phyloP scores from a whole-genome alignment of 805 yeast species.

The Lipomyces orientalis region DNA sequence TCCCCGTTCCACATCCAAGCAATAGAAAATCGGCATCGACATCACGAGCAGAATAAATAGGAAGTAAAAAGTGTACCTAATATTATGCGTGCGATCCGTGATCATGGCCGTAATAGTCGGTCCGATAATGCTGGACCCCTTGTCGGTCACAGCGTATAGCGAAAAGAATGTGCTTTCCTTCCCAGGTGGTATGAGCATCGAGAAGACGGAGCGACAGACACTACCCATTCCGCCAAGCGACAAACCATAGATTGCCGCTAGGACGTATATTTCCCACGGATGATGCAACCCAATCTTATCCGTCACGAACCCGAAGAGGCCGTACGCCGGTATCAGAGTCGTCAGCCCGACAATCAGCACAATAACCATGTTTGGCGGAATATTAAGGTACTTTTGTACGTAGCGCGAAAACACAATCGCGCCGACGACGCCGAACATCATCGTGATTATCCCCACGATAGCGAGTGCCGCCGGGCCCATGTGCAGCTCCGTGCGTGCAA shows the following conservation, averaged over 20 bases:
- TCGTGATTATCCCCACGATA: slow-evolving; percentile 66
- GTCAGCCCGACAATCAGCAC: slow-evolving; percentile 64
- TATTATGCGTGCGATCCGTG: slow-evolving; percentile 74
- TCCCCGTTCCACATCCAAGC: slow-evolving; percentile 68
- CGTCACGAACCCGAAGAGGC: slow-evolving; percentile 67
- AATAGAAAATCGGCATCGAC: slow-evolving; percentile 62
- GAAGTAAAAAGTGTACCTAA: slow-evolving; percentile 73
- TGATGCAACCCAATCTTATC: slow-evolving; percentile 62
- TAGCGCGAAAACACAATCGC: slow-evolving; percentile 54
- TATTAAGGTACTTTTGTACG: slow-evolving; percentile 23
- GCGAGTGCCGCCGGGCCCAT: slow-evolving; percentile 74
- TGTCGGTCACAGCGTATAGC: slow-evolving; percentile 76
- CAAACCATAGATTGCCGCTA: slow-evolving; percentile 78
- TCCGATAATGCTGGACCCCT: slow-evolving; percentile 77
- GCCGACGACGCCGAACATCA: slow-evolving; percentile 70
- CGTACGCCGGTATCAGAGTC: slow-evolving; percentile 71
- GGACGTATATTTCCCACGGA: slow-evolving; percentile 68
- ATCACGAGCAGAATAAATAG: slow-evolving; percentile 58
- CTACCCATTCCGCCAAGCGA: slow-evolving; percentile 77
- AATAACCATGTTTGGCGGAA: slow-evolving; percentile 55
- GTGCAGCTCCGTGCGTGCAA: slow-evolving; percentile 70
- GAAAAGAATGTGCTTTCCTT: slow-evolving; percentile 79
- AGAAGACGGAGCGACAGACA: slow-evolving; percentile 68
- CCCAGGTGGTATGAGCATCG: slow-evolving; percentile 73
- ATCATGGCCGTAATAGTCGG: slow-evolving; percentile 75